Evolutionary conservation across 441 rosid genomes (phyloP), one percentile per base, ranked within the genome.

Genomic region (Raphanus hybrid): DNA sequence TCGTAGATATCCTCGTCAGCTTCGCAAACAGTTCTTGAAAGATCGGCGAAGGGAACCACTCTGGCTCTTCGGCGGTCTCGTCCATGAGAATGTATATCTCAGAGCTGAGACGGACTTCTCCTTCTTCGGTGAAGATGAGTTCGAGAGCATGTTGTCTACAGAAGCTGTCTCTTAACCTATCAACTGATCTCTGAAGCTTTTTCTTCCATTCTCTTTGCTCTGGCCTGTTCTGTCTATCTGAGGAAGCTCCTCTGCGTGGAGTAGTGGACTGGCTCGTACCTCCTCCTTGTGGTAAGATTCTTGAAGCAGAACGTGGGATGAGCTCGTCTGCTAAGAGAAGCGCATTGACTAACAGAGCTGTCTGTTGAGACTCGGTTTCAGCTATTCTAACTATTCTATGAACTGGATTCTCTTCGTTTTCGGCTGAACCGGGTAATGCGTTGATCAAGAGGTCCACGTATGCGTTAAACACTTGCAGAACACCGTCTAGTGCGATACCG

Each of bases 141-240:
- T 94, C 92, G 61, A 93, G 94, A 67, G 93, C 99, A 75, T 90
- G 94, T 37, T 83, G 91, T 82, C 95, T 91, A 73, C 99, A 95
- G 73, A 91, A 93, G 78, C 89, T 91, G 86, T 95, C 97, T 77
- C 94, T 74, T 79, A 95, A 68, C 8, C 89, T 81, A 80, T 93
- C 99, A 26, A 90, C 96, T 5, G 85, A 86, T 16, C 89, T 86
- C 63, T 85, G 91, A 72, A 95, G 97, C 81, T 85, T 89, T 77
- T 70, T 88, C 85, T 89, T 93, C 92, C 92, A 89, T 73, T 95
- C 96, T 77, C 91, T 85, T 74, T 86, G 98, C 67, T 93, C 97
- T 8, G 97, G 96, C 68, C 88, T 77, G 75, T 87, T 91, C 73
- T 91, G 94, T 82, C 86, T 89, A 39, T 91, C 96, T 6, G 91